These are phyloP conservation scores for Batkoa obscura DNA, from an alignment of 371 early-diverging fungal genomes.

Conservation along the genomic window DNA sequence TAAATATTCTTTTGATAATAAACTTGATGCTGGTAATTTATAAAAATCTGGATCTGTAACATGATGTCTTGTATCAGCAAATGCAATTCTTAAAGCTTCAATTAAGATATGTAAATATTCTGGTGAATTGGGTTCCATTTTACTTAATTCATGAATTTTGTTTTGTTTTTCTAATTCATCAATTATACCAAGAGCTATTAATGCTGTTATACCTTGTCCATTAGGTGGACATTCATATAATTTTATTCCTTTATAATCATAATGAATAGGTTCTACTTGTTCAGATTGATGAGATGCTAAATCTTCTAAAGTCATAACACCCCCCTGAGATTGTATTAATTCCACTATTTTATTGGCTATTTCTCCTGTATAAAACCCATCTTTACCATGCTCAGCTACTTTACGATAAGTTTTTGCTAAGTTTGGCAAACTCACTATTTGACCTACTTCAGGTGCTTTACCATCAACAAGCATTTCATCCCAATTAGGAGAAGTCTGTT, in stretches of 20 bases:
- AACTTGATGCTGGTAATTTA: slow-evolving; percentile 23
- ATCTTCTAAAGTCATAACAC: slow-evolving; percentile 53
- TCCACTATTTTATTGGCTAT: slow-evolving; percentile 53
- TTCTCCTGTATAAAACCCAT: slow-evolving; percentile 55
- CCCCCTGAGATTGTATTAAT: slow-evolving; percentile 35
- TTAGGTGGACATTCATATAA: slow-evolving; percentile 65
- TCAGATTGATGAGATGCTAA: slow-evolving; percentile 36
- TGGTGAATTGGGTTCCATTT: slow-evolving; percentile 30
- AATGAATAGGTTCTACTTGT: slow-evolving; percentile 34
- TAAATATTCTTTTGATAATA: slow-evolving; percentile 38
- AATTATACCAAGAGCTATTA: slow-evolving; percentile 52
- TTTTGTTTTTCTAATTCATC: slow-evolving; percentile 28
- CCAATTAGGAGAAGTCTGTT: slow-evolving; percentile 20
- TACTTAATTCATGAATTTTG: slow-evolving; percentile 13
- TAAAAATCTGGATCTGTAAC: slow-evolving; percentile 45
- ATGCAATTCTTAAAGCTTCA: slow-evolving; percentile 49
- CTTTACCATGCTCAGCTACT: slow-evolving; percentile 39
- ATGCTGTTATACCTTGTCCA: slow-evolving; percentile 50
- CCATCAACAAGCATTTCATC: slow-evolving; percentile 35
- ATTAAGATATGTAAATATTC: slow-evolving; percentile 44
- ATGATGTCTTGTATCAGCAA: slow-evolving; percentile 46
- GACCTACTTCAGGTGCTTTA: slow-evolving; percentile 37
- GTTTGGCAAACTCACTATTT: slow-evolving; percentile 34
- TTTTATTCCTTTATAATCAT: slow-evolving; percentile 34
- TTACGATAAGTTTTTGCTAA: slow-evolving; percentile 40